These are phyloP conservation scores for Leccinum subrobustum DNA, from an alignment of 1,284 basidiomycete genomes.

Conservation along the genomic window DNA sequence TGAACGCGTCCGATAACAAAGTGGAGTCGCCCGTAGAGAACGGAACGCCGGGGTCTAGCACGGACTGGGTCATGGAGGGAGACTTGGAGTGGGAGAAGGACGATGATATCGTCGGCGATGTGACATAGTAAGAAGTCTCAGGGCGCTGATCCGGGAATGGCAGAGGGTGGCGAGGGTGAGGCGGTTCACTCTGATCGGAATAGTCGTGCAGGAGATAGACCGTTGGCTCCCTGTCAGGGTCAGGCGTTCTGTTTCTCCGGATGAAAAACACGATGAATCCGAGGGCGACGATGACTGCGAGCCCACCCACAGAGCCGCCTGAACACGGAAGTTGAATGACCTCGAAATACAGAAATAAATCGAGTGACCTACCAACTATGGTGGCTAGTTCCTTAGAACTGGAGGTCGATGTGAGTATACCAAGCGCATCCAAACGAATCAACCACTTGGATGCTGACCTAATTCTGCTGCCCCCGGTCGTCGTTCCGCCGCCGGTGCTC, in stretches of 20 bases:
- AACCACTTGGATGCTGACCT: no score
- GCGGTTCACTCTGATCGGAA: slow-evolving; percentile 40
- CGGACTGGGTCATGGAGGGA: slow-evolving; percentile 11
- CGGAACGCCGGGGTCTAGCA: slow-evolving; percentile 22
- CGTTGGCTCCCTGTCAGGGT: slow-evolving; percentile 47
- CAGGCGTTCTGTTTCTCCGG: no score
- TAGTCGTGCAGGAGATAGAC: slow-evolving; percentile 66
- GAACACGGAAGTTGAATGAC: no score
- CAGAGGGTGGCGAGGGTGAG: slow-evolving; percentile 52
- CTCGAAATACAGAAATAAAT: no score
- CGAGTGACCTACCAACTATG: no score
- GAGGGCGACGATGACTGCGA: no score
- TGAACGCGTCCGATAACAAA: slow-evolving; percentile 20
- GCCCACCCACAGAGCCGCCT: no score
- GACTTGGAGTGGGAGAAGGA: not conserved
- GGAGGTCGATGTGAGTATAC: no score
- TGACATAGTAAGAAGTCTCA: slow-evolving; percentile 65
- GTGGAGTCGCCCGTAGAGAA: slow-evolving; percentile 21
- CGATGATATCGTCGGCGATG: slow-evolving; percentile 50
- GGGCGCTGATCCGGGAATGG: slow-evolving; percentile 58
- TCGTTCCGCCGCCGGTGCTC: slow-evolving; percentile 21
- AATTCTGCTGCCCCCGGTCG: not conserved
- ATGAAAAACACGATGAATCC: no score
- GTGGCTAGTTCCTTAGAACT: no score
- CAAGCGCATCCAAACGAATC: no score